Evolutionary conservation across 768 basidiomycete genomes (phyloP).

Genomic region (Xerocomellus chrysenteron): DNA sequence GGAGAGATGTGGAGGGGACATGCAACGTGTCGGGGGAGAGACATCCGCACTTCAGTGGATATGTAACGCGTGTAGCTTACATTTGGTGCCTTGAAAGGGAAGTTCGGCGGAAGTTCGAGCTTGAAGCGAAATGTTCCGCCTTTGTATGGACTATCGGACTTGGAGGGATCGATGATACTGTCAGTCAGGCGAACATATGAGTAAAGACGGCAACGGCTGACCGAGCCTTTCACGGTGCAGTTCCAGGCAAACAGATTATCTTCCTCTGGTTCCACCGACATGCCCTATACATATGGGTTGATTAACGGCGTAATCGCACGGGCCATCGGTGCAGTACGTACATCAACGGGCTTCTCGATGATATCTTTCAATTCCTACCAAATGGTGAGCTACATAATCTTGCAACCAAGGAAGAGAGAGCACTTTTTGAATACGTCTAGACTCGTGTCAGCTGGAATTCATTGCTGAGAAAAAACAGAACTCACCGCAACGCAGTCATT

Average conservation of each 20-base stretch:
- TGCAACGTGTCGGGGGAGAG: slow-evolving; percentile 23
- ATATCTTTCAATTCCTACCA: slow-evolving; percentile 67
- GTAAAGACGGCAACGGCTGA: slow-evolving; percentile 36
- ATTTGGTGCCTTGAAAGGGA: slow-evolving; percentile 84
- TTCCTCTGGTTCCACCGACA: slow-evolving; percentile 62
- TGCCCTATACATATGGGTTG: slow-evolving; percentile 43
- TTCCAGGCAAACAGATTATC: slow-evolving; percentile 79
- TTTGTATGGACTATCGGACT: slow-evolving; percentile 83
- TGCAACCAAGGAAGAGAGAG: neutral
- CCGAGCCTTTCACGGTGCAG: slow-evolving; percentile 71
- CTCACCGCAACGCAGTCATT: slow-evolving; percentile 44
- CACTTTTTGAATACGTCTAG: slow-evolving; percentile 77
- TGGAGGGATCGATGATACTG: slow-evolving; percentile 1
- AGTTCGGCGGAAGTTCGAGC: slow-evolving; percentile 71
- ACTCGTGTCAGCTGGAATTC: slow-evolving; percentile 20
- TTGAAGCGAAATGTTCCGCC: slow-evolving; percentile 77
- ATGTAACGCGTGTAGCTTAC: slow-evolving; percentile 39
- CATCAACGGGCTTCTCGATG: slow-evolving; percentile 61
- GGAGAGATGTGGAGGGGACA: neutral
- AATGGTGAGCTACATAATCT: slow-evolving; percentile 8
- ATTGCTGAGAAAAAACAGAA: neutral
- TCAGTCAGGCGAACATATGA: neutral
- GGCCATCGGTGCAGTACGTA: slow-evolving; percentile 32
- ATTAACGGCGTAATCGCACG: slow-evolving; percentile 9
- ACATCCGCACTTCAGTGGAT: neutral